Evolutionary conservation across 108 stramenopile species (phyloP).

Genomic region (Aurantiochytrium sp.): DNA sequence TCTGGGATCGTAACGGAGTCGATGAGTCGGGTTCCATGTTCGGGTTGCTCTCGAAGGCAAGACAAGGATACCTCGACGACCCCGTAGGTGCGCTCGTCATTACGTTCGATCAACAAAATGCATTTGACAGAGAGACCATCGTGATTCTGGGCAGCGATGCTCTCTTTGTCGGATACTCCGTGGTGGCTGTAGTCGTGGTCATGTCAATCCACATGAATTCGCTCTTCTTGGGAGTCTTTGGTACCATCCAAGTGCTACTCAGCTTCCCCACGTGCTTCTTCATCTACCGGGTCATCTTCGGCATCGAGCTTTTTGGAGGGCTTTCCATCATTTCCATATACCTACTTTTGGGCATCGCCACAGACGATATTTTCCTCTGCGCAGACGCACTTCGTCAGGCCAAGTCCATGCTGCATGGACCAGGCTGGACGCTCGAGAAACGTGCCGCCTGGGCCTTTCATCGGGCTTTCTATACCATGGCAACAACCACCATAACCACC

Average conservation of each 20-base stretch:
- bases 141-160: background rate
- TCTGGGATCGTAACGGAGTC: too few species aligned
- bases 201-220: background rate
- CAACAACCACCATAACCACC: conserved; percentile 15
- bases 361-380: conserved; percentile 25
- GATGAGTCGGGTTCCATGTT: too few species aligned
- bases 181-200: background rate
- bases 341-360: conserved; percentile 29
- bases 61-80: too few species aligned
- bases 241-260: conserved; percentile 16
- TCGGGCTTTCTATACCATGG: background rate
- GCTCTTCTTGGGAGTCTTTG: background rate
- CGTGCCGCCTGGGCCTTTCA: too few species aligned
- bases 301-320: conserved; percentile 17
- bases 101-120: too few species aligned
- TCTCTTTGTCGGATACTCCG: background rate
- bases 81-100: too few species aligned
- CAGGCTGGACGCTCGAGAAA: too few species aligned
- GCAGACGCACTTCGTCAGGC: background rate
- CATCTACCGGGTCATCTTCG: conserved; percentile 23
- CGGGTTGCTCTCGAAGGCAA: too few species aligned
- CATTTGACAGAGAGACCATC: too few species aligned
- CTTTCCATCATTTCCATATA: conserved; percentile 24
- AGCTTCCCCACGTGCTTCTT: conserved; percentile 14
- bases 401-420: background rate